Conservation (phyloP, 2,329 filamentous ascomycete species). For the Drechslerella dactyloides region DNA sequence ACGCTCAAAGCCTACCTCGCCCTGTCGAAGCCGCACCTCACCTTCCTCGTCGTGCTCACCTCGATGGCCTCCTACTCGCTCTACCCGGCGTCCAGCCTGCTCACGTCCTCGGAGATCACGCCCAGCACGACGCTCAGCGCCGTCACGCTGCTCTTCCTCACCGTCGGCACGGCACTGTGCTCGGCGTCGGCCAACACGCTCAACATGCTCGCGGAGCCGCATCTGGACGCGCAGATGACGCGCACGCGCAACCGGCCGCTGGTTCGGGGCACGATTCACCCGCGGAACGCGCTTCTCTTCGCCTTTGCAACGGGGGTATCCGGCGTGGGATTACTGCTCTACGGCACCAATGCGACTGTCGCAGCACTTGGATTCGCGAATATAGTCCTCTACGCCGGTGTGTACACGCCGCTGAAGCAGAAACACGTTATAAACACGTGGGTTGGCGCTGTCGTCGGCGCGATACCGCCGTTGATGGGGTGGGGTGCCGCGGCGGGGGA, state of each 20-base stretch:
- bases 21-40: constrained; percentile 92
- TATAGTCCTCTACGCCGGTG: constrained; percentile 84
- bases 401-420: constrained; percentile 92
- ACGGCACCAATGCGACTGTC: constrained; percentile 92
- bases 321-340: constrained; percentile 77
- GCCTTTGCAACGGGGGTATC: constrained; percentile 73
- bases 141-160: constrained; percentile 89
- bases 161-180: constrained; percentile 83
- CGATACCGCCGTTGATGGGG: constrained; percentile 94
- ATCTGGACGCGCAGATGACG: constrained; percentile 89
- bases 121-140: constrained; percentile 80
- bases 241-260: constrained; percentile 90
- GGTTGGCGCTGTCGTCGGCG: constrained; percentile 90
- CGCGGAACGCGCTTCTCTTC: constrained; percentile 75
- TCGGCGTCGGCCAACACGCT: constrained; percentile 90
- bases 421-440: constrained; percentile 89
- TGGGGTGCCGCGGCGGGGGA: constrained; percentile 95
- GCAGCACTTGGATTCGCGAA: constrained; percentile 84
- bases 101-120: constrained; percentile 71
- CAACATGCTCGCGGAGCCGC: constrained; percentile 95
- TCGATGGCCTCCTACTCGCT: constrained; percentile 90
- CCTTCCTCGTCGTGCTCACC: constrained; percentile 86
- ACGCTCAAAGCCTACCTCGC: constrained; percentile 81
- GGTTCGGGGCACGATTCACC: constrained; percentile 78
- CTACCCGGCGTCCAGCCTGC: constrained; percentile 87